Evolutionary conservation across 495 filamentous ascomycete genomes (phyloP), one percentile per base, ranked within the genome.

Genomic region (Daldinia concentrica): DNA sequence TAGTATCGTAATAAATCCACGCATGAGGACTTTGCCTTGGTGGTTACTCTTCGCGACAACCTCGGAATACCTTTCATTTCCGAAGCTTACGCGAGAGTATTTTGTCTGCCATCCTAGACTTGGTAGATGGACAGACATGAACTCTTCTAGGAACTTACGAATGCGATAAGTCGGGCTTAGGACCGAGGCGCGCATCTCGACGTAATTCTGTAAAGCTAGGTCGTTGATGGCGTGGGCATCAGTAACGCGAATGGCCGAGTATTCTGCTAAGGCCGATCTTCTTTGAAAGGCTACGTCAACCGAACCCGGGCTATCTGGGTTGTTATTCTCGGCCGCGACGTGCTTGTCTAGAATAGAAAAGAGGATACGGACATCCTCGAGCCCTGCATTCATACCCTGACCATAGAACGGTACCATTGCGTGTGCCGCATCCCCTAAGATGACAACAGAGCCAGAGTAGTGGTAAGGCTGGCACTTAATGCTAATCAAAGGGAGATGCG

Each of bases 361-460:
- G 11, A 98, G 86, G 43, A 94, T 86, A n/a, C 90, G 84, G 34
- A 95, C 89, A 77, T 97, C 90, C 78, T 95, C 90, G 62, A 99
- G 86, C 1, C 93, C 90, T 19, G 95, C 88, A 78, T 99, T 94
- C 83, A 96, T 92, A 54, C 93, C 91, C 74, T 98, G 91, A 22
- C 92, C 91, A 81, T 95, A 92, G 83, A 98, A 99, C 1, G 96
- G 95, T 0, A 99, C 93, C 87, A 99, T 97, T 54, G 95, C 96
- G 80, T 99, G 96, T 6, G 95, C 95, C 24, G 95, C 94, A 74
- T 99, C 95, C 56, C 95, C 95, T 45, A 99, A 73, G 64, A 99
- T 92, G 59, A 96, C 92, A 24, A 84, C 92, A n/a, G 89, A 91
- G 30, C 88, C 86, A 39, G 77, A 83, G 84, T 86, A 93, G 81